Evolutionary conservation across 805 yeast species (phyloP).

Genomic region (Blastobotrys attinorum): DNA sequence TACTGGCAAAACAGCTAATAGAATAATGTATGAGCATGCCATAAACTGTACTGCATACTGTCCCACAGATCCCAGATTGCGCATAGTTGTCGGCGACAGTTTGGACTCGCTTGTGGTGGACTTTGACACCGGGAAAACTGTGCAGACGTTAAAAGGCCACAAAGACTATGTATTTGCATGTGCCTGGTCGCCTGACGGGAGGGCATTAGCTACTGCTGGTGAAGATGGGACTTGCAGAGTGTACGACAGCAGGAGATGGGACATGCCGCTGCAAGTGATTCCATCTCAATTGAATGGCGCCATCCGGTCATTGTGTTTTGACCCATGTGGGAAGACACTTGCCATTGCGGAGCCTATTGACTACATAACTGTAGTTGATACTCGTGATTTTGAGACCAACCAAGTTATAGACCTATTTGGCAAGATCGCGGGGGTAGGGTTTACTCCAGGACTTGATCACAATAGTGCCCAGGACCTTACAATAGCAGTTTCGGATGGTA

Average conservation of each 20-base stretch:
- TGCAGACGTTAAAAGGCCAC: constrained; percentile 36
- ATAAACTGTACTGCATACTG: constrained; percentile 41
- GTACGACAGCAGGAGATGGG: constrained; percentile 40
- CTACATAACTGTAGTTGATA: constrained; percentile 43
- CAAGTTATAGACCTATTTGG: constrained; percentile 52
- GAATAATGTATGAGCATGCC: constrained; percentile 36
- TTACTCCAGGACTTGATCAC: constrained; percentile 35
- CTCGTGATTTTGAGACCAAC: constrained; percentile 22
- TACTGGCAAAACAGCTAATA: constrained; percentile 16
- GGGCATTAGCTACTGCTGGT: constrained; percentile 44
- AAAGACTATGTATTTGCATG: constrained; percentile 51
- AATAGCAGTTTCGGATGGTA: constrained; percentile 47
- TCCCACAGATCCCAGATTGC: constrained; percentile 36
- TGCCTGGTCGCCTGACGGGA: constrained; percentile 44
- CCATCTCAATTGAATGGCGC: constrained; percentile 38
- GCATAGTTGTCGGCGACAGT: constrained; percentile 46
- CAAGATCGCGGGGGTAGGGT: constrained; percentile 48
- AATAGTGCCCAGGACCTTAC: constrained; percentile 34
- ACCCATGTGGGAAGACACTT: constrained; percentile 37
- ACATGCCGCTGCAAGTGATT: constrained; percentile 26
- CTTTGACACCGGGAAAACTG: constrained; percentile 24
- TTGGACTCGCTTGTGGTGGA: constrained; percentile 39
- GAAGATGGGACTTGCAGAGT: constrained; percentile 52
- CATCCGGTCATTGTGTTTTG: constrained; percentile 45
- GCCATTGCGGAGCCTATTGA: constrained; percentile 55